These are phyloP conservation scores for Aspergillus quadricinctus DNA, from an alignment of 2,329 filamentous ascomycete species.

Conservation along the genomic window DNA sequence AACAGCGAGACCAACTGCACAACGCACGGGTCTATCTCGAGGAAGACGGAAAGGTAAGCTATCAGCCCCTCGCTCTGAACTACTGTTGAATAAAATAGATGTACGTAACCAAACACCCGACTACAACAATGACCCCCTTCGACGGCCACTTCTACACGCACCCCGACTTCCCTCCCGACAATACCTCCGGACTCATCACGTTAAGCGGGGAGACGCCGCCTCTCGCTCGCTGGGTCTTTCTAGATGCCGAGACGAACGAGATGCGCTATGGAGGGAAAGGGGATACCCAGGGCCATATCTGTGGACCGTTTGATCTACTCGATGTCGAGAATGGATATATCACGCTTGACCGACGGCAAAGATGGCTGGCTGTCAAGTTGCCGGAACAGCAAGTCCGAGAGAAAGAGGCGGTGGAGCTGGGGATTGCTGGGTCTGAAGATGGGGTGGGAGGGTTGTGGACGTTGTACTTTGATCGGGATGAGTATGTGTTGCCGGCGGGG, in stretches of 20 bases:
- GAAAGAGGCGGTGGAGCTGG: background rate
- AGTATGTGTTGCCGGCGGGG: background rate
- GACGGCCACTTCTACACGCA: background rate
- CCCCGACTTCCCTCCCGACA: background rate
- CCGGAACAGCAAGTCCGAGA: background rate
- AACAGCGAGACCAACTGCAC: background rate
- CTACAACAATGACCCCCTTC: background rate
- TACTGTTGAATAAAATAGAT: background rate
- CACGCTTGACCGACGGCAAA: background rate
- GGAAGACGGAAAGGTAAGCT: background rate
- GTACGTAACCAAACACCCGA: background rate
- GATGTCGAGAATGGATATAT: background rate
- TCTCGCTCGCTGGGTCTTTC: constrained; percentile 1
- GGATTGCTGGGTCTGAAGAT: background rate
- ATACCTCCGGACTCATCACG: background rate
- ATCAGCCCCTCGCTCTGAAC: background rate
- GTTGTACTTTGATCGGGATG: constrained; percentile 3
- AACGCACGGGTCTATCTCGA: background rate
- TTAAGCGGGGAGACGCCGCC: background rate
- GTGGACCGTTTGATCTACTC: background rate
- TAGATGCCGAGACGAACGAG: background rate
- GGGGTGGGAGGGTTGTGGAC: background rate
- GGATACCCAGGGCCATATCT: background rate
- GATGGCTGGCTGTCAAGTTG: constrained; percentile 3
- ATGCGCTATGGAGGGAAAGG: background rate